A percentile compares a stretch with the other conserved stretches of the same genome.
Conservation (phyloP, 331 rosid genomes). For the Erythrophleum ivorense region DNA sequence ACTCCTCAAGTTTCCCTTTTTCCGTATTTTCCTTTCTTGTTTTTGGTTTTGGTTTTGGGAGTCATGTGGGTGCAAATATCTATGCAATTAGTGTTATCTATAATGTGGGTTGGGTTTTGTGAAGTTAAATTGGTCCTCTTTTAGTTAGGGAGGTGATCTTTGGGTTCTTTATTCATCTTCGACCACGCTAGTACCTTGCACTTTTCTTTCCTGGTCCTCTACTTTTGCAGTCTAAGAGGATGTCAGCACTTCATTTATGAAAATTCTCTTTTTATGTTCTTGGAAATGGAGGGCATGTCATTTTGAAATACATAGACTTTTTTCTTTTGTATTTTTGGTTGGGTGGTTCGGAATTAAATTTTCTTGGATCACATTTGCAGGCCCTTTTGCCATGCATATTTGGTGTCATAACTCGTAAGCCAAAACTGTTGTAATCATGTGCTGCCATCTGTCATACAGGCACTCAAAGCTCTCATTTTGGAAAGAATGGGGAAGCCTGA, state of each 20-base stretch:
- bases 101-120: slow-evolving; percentile 14
- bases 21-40: not conserved
- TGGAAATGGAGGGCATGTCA: not conserved
- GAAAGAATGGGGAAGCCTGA: slow-evolving; percentile 93
- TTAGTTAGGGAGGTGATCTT: not conserved
- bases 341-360: slow-evolving; percentile 25
- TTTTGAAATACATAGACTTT: not conserved
- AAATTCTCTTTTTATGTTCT: not conserved
- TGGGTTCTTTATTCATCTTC: not conserved
- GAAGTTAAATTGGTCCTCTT: not conserved
- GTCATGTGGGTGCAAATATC: not conserved
- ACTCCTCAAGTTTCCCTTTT: not conserved
- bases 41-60: not conserved
- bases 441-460: slow-evolving; percentile 47
- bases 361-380: slow-evolving; percentile 42
- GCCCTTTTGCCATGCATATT: not conserved
- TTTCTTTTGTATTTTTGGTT: slow-evolving; percentile 40
- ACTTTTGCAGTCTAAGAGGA: not conserved
- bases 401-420: not conserved
- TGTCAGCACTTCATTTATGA: not conserved
- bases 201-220: not conserved
- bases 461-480: slow-evolving; percentile 87
- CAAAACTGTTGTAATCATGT: not conserved
- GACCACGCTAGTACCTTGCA: not conserved
- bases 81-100: not conserved